Evolutionary conservation across 176 grass and related monocot genomes (phyloP).

Genomic region (maize (Zea mays)): DNA sequence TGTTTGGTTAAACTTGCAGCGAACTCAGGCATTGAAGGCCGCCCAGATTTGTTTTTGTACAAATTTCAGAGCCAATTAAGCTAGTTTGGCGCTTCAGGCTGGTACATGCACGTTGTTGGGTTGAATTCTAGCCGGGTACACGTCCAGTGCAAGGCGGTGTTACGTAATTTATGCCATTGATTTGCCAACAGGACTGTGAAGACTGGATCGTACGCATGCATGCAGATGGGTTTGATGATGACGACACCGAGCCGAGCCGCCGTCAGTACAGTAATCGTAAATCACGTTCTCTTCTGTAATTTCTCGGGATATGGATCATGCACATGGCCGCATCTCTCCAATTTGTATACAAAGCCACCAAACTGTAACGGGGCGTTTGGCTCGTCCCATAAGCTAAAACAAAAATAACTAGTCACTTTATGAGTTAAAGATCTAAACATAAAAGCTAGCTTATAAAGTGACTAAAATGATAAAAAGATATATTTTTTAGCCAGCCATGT

Average conservation of each 20-base stretch:
- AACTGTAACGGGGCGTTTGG: no score
- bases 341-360: no score
- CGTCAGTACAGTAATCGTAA: neutral
- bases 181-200: neutral
- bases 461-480: no score
- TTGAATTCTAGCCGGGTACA: neutral
- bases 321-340: no score
- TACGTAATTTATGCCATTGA: conserved; percentile 1
- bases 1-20: neutral
- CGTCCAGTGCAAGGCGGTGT: neutral
- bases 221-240: neutral
- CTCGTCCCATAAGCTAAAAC: no score
- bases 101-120: neutral
- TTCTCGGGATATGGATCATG: neutral
- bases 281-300: neutral
- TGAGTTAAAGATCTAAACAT: no score
- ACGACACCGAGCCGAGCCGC: neutral
- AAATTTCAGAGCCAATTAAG: neutral
- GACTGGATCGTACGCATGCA: neutral
- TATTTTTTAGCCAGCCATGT: no score
- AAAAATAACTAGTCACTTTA: no score
- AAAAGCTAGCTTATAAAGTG: no score
- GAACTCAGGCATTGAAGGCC: neutral
- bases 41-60: neutral
- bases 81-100: neutral